Percentiles rank a stretch among this genome's conserved stretches.
Evolutionary conservation across 768 basidiomycete species (phyloP).

Genomic region (Omphalotus guepiniiformis): DNA sequence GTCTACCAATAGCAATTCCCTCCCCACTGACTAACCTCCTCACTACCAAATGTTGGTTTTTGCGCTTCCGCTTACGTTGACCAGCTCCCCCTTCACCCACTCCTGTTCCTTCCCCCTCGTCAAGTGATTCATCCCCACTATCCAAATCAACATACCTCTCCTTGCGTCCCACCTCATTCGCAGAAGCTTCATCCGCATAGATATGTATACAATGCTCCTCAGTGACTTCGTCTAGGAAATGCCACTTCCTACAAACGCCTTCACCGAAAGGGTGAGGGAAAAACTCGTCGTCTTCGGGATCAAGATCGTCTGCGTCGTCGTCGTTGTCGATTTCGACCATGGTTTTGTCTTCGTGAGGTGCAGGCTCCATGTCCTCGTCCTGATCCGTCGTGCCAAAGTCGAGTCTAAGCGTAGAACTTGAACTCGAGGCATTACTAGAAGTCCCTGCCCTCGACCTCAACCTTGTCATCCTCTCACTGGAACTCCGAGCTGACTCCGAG

Average conservation of each 20-base stretch:
- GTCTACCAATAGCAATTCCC: slow-evolving; percentile 56
- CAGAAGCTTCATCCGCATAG: slow-evolving; percentile 23
- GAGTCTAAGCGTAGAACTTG: too few relatives aligned
- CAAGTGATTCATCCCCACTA: neutral
- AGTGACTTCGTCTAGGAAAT: slow-evolving; percentile 54
- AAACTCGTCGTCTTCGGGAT: slow-evolving; percentile 54
- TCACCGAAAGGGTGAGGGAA: slow-evolving; percentile 67
- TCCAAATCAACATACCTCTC: slow-evolving; percentile 24
- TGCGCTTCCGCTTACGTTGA: neutral
- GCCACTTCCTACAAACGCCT: slow-evolving; percentile 61
- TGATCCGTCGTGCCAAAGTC: neutral
- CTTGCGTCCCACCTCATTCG: slow-evolving; percentile 27
- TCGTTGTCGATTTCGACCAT: neutral
- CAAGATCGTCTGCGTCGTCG: slow-evolving; percentile 17
- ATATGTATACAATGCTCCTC: slow-evolving; percentile 52
- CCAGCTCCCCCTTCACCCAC: slow-evolving; percentile 19
- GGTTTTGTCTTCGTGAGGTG: slow-evolving; percentile 7
- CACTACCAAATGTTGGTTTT: slow-evolving; percentile 18
- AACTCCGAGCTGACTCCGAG: too few relatives aligned
- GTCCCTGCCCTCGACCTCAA: too few relatives aligned
- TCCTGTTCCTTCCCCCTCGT: slow-evolving; percentile 19
- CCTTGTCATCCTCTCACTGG: too few relatives aligned
- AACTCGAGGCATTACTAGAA: too few relatives aligned
- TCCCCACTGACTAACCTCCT: slow-evolving; percentile 34
- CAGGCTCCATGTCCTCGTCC: slow-evolving; percentile 29